These are phyloP conservation scores for Sherardia arvensis DNA, from an alignment of 257 asterid genomes.

Conservation along the genomic window DNA sequence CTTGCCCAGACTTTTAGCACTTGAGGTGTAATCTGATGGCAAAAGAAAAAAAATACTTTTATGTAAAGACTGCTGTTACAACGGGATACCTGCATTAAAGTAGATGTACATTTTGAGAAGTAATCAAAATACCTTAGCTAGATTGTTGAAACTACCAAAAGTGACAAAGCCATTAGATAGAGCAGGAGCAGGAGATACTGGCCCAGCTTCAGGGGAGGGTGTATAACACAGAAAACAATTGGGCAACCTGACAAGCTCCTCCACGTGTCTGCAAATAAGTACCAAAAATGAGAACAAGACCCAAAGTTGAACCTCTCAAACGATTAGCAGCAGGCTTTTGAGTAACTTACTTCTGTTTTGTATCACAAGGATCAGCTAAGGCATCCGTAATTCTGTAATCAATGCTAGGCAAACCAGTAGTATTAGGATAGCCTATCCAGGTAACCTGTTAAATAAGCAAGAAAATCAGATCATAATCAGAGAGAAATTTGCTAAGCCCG, in stretches of 20 bases:
- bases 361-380: slow-evolving; percentile 72
- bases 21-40: slow-evolving; percentile 76
- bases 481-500: neutral
- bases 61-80: neutral
- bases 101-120: slow-evolving; percentile 3
- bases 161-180: slow-evolving; percentile 85
- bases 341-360: slow-evolving; percentile 57
- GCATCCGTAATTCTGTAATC: slow-evolving; percentile 95
- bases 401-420: slow-evolving; percentile 93
- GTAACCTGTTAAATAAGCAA: slow-evolving; percentile 57
- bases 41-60: slow-evolving; percentile 2
- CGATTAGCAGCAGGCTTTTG: slow-evolving; percentile 1
- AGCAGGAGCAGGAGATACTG: slow-evolving; percentile 78
- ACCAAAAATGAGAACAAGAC: slow-evolving; percentile 13
- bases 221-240: slow-evolving; percentile 88
- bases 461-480: neutral
- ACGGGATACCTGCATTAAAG: neutral
- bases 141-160: slow-evolving; percentile 98
- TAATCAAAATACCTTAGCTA: slow-evolving; percentile 76
- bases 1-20: slow-evolving; percentile 98
- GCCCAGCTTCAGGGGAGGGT: slow-evolving; percentile 98
- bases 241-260: slow-evolving; percentile 86
- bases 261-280: slow-evolving; percentile 73
- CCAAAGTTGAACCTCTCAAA: neutral
- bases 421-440: slow-evolving; percentile 99